Evolutionary conservation across 116 monocot genomes (phyloP), one percentile per base, ranked within the genome.

Genomic region (Thalassia testudinum): DNA sequence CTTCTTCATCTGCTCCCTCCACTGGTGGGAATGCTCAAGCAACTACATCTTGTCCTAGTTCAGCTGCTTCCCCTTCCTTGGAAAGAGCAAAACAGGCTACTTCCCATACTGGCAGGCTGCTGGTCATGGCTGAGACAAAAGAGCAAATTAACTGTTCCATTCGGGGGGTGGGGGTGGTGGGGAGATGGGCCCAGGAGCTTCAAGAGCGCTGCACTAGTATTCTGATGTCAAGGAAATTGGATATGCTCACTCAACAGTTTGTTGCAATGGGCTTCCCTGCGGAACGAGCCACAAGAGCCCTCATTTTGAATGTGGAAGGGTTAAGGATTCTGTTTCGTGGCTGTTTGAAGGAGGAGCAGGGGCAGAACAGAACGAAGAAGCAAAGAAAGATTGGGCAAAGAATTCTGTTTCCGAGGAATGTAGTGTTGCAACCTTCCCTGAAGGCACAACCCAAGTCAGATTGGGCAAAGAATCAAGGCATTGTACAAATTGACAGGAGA

Each of bases 201-300:
- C 92, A 87, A 38, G 83, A 87, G 62, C 75, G 80, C 14, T 86
- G 83, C 61, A 75, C 37, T 22, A 47, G 70, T 14, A 80, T 63
- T 10, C 66, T 87, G 24, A 92, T 75, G 70, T 86, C 92, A 0
- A 75, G 87, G 51, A 92, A 86, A 51, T 62, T 92, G 12, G 79
- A 77, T 52, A 26, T 63, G 1, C 74, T 92, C 40, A 52, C 86
- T 40, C 73, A 79, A 58, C 67, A 82, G 60, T 69, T 92, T 43
- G 83, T 75, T 23, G 73, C 64, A 3, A 92, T 92, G 92, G 92
- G 92, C 8, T 87, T 92, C 52, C 62, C 80, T 16, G 55, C 63
- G 11, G 83, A 87, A 34, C 70, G 67, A 49, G 87, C 80, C 26
- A 80, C 74, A 7, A 73, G 71, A 70, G 83, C 92, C n/a, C 74